Percentiles rank a stretch among this genome's conserved stretches.
These are phyloP conservation scores for Aspergillus flavus DNA, from an alignment of 2,329 filamentous ascomycete genomes.

Conservation along the genomic window DNA sequence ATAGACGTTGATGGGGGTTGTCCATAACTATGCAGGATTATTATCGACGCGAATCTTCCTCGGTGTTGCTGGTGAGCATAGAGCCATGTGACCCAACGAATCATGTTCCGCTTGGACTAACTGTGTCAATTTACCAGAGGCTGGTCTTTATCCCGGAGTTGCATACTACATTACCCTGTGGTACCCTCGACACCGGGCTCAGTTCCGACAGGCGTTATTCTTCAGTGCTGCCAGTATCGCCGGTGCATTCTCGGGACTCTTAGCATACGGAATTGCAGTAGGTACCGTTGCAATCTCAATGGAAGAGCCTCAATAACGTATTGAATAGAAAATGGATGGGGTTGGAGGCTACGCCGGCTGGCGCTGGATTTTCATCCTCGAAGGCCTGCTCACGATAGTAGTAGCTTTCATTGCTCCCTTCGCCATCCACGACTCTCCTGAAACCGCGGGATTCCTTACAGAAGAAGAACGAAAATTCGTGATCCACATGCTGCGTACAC, in stretches of 20 bases:
- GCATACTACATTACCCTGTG: slow-evolving; percentile 51
- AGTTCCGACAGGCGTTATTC: slow-evolving; percentile 49
- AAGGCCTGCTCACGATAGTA: slow-evolving; percentile 50
- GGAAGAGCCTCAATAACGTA: slow-evolving; percentile 14
- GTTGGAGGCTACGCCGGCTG: slow-evolving; percentile 50
- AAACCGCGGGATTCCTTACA: slow-evolving; percentile 47
- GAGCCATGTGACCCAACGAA: neutral
- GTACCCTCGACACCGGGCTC: slow-evolving; percentile 48
- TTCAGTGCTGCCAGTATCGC: slow-evolving; percentile 53
- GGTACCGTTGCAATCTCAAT: slow-evolving; percentile 28
- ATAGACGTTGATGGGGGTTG: slow-evolving; percentile 52
- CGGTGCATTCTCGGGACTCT: slow-evolving; percentile 55
- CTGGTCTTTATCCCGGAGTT: slow-evolving; percentile 47
- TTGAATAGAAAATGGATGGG: slow-evolving; percentile 51
- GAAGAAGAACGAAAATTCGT: slow-evolving; percentile 44
- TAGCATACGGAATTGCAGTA: slow-evolving; percentile 54
- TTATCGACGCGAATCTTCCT: slow-evolving; percentile 52
- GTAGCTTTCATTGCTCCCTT: slow-evolving; percentile 48
- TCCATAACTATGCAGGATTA: slow-evolving; percentile 50
- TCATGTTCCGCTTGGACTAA: neutral
- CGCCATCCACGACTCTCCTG: slow-evolving; percentile 50
- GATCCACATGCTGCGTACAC: slow-evolving; percentile 40
- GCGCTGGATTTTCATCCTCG: slow-evolving; percentile 56
- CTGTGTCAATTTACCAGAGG: slow-evolving; percentile 27
- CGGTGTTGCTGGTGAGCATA: slow-evolving; percentile 33